Conservation (phyloP, 2,329 filamentous ascomycete species). For the Chalaropsis ovoidea region DNA sequence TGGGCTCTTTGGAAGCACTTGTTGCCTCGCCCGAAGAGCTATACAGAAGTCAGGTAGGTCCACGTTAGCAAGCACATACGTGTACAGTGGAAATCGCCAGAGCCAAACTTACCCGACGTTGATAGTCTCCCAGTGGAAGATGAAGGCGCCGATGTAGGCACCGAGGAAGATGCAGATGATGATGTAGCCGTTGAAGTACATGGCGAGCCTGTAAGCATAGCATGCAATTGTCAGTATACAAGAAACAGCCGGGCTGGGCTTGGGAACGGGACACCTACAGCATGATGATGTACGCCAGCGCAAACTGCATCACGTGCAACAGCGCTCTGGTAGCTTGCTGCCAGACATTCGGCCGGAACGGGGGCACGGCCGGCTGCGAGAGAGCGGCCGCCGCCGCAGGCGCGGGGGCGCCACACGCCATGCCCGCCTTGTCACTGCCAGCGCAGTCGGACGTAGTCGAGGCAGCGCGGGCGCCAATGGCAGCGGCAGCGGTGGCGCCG, state of each 20-base stretch:
- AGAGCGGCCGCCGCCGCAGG: background rate
- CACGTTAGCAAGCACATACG: background rate
- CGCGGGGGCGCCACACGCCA: background rate
- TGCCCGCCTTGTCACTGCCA: slow-evolving; percentile 18
- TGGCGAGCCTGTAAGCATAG: slow-evolving; percentile 35
- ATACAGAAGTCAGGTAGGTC: background rate
- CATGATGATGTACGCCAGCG: slow-evolving; percentile 72
- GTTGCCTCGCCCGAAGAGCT: slow-evolving; percentile 27
- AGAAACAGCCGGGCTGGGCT: background rate
- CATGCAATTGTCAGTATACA: background rate
- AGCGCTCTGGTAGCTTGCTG: slow-evolving; percentile 59
- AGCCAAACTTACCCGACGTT: slow-evolving; percentile 29
- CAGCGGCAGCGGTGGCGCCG: slow-evolving; percentile 24
- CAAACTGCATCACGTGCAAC: slow-evolving; percentile 61
- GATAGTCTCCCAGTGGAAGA: slow-evolving; percentile 60
- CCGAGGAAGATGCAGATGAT: slow-evolving; percentile 75
- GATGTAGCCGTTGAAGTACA: slow-evolving; percentile 61
- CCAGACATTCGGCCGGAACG: slow-evolving; percentile 47
- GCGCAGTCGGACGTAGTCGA: slow-evolving; percentile 20
- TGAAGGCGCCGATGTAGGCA: slow-evolving; percentile 58
- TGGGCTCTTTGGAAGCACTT: slow-evolving; percentile 34
- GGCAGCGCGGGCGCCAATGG: slow-evolving; percentile 25
- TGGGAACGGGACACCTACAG: slow-evolving; percentile 34
- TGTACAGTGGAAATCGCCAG: too few relatives aligned
- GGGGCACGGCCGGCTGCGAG: slow-evolving; percentile 28